Conservation (phyloP, 1,139 yeast genomes). For the Citeromyces hawaiiensis region DNA sequence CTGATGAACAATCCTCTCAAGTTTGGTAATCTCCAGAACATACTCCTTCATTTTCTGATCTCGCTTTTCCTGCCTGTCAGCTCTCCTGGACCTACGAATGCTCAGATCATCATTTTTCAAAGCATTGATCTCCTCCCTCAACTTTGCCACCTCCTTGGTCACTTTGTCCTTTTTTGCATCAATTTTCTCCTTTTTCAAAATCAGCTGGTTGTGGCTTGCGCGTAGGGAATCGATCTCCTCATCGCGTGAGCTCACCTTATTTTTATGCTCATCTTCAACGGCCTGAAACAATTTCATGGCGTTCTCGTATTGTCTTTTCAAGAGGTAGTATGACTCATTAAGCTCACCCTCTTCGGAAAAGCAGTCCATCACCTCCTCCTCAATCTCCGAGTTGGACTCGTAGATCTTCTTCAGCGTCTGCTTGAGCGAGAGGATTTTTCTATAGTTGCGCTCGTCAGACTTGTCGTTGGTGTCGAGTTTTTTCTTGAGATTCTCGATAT, state of each 20-base stretch:
- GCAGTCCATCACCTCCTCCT: conserved; percentile 19
- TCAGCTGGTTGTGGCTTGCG: conserved; percentile 19
- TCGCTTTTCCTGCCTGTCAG: conserved; percentile 9
- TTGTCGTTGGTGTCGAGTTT: conserved; percentile 31
- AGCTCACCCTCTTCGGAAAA: conserved; percentile 21
- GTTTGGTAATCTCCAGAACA: conserved; percentile 3
- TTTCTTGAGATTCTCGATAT: conserved; percentile 39
- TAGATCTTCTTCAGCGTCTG: conserved; percentile 26
- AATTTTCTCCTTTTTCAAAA: conserved; percentile 22
- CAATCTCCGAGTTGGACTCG: conserved; percentile 21
- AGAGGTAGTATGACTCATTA: conserved; percentile 24
- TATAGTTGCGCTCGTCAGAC: conserved; percentile 31
- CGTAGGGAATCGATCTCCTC: conserved; percentile 14
- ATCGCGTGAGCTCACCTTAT: conserved; percentile 11
- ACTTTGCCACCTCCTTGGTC: conserved; percentile 13
- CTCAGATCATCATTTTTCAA: conserved; percentile 16
- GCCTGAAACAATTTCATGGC: conserved; percentile 20
- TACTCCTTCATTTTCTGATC: conserved; percentile 3
- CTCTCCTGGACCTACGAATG: conserved; percentile 17
- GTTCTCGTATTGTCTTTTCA: conserved; percentile 24
- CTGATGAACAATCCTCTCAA: conserved; percentile 2
- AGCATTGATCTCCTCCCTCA: conserved; percentile 18
- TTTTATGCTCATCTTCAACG: conserved; percentile 17
- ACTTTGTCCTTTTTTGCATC: conserved; percentile 15
- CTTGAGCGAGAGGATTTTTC: conserved; percentile 27